Evolutionary conservation across 2,329 filamentous ascomycete species (phyloP).

Genomic region (Penicillium sp.): DNA sequence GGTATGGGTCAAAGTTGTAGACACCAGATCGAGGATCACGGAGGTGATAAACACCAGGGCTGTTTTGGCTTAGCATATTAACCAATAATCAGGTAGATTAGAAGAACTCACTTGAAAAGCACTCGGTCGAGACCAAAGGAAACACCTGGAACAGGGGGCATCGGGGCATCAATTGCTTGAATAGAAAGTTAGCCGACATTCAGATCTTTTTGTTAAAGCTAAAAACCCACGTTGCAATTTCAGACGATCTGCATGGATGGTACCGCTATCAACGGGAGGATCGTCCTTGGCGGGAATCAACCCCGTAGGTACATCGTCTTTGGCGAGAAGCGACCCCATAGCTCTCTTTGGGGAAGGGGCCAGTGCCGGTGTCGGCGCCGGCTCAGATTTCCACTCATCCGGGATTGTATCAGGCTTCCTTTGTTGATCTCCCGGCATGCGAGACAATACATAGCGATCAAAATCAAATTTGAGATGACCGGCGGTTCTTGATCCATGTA

Average conservation of each 20-base stretch:
- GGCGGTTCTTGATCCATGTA: no score
- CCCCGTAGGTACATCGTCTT: conserved; percentile 1
- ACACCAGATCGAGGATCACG: conserved; percentile 85
- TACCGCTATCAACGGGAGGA: conserved; percentile 13
- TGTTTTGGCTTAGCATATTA: conserved; percentile 24
- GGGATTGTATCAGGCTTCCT: no score
- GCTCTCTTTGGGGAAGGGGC: not conserved
- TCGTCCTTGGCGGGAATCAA: conserved; percentile 12
- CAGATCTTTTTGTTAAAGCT: not conserved
- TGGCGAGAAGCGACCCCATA: conserved; percentile 4
- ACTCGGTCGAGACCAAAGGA: conserved; percentile 79
- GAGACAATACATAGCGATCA: no score
- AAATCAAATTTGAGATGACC: no score
- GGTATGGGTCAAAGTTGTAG: conserved; percentile 95
- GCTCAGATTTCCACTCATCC: no score
- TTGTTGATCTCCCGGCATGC: no score
- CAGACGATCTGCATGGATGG: conserved; percentile 10
- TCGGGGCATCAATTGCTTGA: conserved; percentile 43
- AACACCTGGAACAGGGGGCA: conserved; percentile 60
- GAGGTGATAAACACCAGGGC: conserved; percentile 81
- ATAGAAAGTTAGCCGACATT: conserved; percentile 8
- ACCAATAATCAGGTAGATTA: not conserved
- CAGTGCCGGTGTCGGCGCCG: no score
- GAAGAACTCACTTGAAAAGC: conserved; percentile 71
- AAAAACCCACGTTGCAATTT: conserved; percentile 22